Base-by-base conservation (phyloP, 2,329 filamentous ascomycete genomes). In the Dactylellina drechsleri region DNA sequence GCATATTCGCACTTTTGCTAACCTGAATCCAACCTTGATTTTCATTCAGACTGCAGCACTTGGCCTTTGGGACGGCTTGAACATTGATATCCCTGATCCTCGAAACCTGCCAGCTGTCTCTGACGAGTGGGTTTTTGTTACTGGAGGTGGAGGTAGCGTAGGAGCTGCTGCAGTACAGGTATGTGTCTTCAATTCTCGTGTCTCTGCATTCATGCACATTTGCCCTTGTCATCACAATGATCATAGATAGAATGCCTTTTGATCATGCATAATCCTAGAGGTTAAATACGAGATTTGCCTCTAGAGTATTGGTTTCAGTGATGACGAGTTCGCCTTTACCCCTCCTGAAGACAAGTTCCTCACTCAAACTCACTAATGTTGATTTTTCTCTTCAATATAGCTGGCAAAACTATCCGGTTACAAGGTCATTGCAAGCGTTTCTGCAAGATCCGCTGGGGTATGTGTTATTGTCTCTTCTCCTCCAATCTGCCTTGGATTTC, bases 341-440 rank as follows among this genome's bases (percentile, higher is more conserved):
- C 10, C 31, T 36, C 31, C 31, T 36, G 10, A 36, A 36, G 31
- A 36, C 31, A 36, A 36, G 10, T 10, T 36, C 31, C 31, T 36
- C 6, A 36, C 31, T 28, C 3, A 28, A 3, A 28, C 26, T 10
- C 31, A 36, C 31, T 36, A 7, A 7, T 36, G 1, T 36, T 36
- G 23, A 23, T 4, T 36, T 36, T 10, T 36, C 6, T 8, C 31
- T 36, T 15, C 15, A 15, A 43, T 43, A 65, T 56, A 75, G 71
- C 58, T 75, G n/a, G 65, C 64, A 15, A 75, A 75, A 31, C 23
- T 75, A 13, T 75, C 71, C 3, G 71, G 71, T 1, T 75, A 75
- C 71, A 75, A 68, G 58, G 71, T 75, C 26, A 68, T 75, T 56
- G 40, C 71, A 2, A 75, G 43, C 54, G 71, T 68, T n/a, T 75